Conservation (phyloP, 768 basidiomycete genomes). For the Panus rudis region DNA sequence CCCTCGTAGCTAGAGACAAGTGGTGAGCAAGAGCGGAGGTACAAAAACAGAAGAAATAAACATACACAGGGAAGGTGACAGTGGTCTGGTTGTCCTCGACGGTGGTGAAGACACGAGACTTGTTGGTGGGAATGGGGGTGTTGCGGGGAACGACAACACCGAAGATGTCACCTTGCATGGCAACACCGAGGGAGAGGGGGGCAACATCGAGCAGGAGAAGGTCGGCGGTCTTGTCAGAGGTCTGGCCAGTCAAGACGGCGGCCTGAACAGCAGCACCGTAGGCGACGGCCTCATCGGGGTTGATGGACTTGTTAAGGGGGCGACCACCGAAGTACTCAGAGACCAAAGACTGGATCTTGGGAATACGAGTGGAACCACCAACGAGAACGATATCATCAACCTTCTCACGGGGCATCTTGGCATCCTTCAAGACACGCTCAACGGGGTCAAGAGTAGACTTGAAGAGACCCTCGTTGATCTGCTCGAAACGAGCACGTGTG, state of each 20-base stretch:
- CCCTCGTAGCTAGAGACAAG: constrained; percentile 74
- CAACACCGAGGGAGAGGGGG: constrained; percentile 97
- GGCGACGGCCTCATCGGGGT: constrained; percentile 99
- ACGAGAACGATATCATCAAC: constrained; percentile 99
- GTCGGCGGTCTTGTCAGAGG: constrained; percentile 97
- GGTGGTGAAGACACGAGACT: constrained; percentile 97
- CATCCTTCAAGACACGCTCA: constrained; percentile 98
- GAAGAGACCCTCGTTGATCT: constrained; percentile 93
- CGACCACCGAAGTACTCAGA: constrained; percentile 98
- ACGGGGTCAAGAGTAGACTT: constrained; percentile 98
- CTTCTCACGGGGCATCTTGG: constrained; percentile 95
- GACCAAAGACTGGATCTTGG: constrained; percentile 96
- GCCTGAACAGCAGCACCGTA: constrained; percentile 99
- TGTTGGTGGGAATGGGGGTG: constrained; percentile 99
- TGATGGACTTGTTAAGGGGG: constrained; percentile 99
- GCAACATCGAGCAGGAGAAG: constrained; percentile 98
- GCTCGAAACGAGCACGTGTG: constrained; percentile 99
- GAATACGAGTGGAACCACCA: constrained; percentile 99
- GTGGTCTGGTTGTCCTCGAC: constrained; percentile 99
- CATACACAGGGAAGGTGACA: constrained; percentile 98
- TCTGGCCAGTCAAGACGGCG: constrained; percentile 96
- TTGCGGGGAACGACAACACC: constrained; percentile 99
- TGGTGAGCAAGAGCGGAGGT: constrained; percentile 6
- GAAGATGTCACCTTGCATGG: constrained; percentile 99
- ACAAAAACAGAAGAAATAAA: constrained; percentile 1